Evolutionary conservation across 768 basidiomycete genomes (phyloP).

Genomic region (Rhizopogon vinicolor): DNA sequence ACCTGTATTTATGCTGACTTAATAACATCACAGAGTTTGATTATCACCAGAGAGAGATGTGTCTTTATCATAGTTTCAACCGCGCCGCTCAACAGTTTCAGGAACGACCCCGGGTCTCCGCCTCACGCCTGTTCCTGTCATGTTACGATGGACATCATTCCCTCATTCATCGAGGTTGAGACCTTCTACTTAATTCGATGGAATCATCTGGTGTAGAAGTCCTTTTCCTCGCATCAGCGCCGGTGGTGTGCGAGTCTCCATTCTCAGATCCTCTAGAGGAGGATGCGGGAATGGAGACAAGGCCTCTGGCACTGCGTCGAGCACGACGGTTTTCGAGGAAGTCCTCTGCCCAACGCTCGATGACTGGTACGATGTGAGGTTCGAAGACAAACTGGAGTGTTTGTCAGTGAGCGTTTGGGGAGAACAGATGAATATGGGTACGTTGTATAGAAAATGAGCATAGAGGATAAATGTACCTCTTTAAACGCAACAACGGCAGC

Average conservation of each 20-base stretch:
- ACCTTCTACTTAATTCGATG: no score
- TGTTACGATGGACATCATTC: slow-evolving; percentile 30
- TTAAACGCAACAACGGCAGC: slow-evolving; percentile 54
- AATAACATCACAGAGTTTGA: neutral
- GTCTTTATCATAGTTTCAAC: no score
- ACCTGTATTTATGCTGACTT: neutral
- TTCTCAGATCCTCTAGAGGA: slow-evolving; percentile 11
- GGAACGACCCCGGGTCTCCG: slow-evolving; percentile 2
- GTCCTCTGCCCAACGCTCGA: slow-evolving; percentile 42
- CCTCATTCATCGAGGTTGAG: slow-evolving; percentile 21
- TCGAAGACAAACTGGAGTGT: slow-evolving; percentile 57
- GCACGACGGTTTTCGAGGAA: slow-evolving; percentile 16
- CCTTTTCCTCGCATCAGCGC: slow-evolving; percentile 11
- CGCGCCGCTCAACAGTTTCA: slow-evolving; percentile 1
- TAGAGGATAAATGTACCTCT: slow-evolving; percentile 38
- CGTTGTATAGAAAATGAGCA: neutral
- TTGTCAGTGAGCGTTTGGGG: neutral
- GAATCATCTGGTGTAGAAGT: slow-evolving; percentile 17
- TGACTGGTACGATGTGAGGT: slow-evolving; percentile 58
- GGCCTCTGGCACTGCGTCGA: slow-evolving; percentile 18
- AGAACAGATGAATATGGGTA: neutral
- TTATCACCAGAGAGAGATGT: no score
- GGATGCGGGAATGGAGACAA: slow-evolving; percentile 11
- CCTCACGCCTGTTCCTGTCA: neutral
- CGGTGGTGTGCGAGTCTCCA: neutral